Conservation (phyloP, 768 basidiomycete genomes). For the Lactarius hatsudake region DNA sequence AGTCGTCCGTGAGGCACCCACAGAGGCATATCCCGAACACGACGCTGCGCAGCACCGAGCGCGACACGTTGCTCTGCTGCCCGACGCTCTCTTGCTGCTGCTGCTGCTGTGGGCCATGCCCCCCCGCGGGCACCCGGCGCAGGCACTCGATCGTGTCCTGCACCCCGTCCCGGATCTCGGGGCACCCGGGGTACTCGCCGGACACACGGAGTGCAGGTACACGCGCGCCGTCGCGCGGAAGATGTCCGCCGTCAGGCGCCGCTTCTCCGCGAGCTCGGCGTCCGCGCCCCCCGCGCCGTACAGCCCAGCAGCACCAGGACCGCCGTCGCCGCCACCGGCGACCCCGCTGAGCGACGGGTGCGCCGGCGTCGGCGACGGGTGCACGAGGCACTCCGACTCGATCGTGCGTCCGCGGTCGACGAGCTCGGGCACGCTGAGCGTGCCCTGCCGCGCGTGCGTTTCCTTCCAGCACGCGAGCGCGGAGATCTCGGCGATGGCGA, state of each 20-base stretch:
- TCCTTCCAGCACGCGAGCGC: constrained; percentile 66
- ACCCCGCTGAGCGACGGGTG: constrained; percentile 7
- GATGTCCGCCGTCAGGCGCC: constrained; percentile 41
- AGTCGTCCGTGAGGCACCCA: constrained; percentile 62
- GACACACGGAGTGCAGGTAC: constrained; percentile 77
- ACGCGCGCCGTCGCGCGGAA: constrained; percentile 75
- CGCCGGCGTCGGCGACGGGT: constrained; percentile 30
- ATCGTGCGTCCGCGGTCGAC: constrained; percentile 52
- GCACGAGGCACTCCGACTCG: constrained; percentile 44
- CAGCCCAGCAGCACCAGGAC: neutral
- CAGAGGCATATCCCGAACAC: constrained; percentile 76
- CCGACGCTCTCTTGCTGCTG: neutral
- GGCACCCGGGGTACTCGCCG: constrained; percentile 63
- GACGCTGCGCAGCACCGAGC: constrained; percentile 68
- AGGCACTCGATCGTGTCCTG: constrained; percentile 52
- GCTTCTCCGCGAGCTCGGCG: constrained; percentile 34
- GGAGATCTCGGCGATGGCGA: constrained; percentile 75
- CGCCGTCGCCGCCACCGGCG: neutral
- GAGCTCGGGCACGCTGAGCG: constrained; percentile 59
- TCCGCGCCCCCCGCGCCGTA: constrained; percentile 15
- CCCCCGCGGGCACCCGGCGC: constrained; percentile 37
- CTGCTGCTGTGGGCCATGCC: neutral
- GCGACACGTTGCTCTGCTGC: constrained; percentile 33
- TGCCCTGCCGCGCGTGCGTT: constrained; percentile 37
- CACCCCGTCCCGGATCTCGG: constrained; percentile 58